phyloP scores from a whole-genome alignment of 169 alveolate genomes.

The Plasmodium inui region DNA sequence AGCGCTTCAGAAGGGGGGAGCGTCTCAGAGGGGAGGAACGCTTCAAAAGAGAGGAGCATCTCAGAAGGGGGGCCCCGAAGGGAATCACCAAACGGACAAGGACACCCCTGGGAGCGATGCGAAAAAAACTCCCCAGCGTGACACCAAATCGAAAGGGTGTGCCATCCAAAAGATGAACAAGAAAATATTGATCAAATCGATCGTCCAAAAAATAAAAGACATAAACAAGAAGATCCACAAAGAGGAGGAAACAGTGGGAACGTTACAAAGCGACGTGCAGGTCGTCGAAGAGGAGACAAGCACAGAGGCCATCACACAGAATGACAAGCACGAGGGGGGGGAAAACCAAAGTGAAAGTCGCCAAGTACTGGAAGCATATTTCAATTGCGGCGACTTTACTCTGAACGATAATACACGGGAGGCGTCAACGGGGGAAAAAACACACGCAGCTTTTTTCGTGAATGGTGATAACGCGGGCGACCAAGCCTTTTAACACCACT shows the following conservation, averaged over 20 bases:
- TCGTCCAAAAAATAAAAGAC: slow-evolving; percentile 61
- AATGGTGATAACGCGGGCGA: neutral
- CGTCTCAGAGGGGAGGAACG: neutral
- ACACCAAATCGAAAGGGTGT: neutral
- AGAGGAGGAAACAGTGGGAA: neutral
- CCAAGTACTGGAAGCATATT: slow-evolving; percentile 16
- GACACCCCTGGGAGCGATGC: neutral
- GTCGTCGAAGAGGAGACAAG: neutral
- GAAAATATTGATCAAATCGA: slow-evolving; percentile 70
- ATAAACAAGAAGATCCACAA: slow-evolving; percentile 26
- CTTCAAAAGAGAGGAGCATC: neutral
- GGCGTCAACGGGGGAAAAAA: neutral
- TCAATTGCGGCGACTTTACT: slow-evolving; percentile 13
- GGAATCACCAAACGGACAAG: neutral
- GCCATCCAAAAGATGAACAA: slow-evolving; percentile 68
- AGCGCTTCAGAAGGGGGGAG: neutral
- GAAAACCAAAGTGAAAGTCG: neutral
- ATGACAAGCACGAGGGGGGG: neutral
- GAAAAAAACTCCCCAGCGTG: neutral
- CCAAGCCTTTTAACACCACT: neutral
- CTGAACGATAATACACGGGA: slow-evolving; percentile 13
- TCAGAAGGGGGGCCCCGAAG: neutral
- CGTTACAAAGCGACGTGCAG: neutral
- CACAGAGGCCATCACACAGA: neutral
- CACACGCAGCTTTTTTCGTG: slow-evolving; percentile 22